Evolutionary conservation across 2,329 filamentous ascomycete genomes (phyloP).

Genomic region (Cladosporium cucumerinum): DNA sequence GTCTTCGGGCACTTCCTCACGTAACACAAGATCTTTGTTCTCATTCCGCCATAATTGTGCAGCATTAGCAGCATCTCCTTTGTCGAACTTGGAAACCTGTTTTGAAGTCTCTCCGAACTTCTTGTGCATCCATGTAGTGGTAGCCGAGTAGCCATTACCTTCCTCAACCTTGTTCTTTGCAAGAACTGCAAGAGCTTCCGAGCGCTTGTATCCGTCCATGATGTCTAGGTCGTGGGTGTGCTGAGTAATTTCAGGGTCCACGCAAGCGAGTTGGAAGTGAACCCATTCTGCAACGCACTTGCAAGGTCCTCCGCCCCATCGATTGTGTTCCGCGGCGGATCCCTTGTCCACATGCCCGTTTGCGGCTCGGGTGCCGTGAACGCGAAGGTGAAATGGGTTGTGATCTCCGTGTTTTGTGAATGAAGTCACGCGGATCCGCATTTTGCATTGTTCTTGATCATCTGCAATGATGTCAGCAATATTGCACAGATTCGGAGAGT

Average conservation of each 20-base stretch:
- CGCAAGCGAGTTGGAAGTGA: slow-evolving; percentile 17
- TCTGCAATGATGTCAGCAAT: not conserved
- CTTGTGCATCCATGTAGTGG: slow-evolving; percentile 23
- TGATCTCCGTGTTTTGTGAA: slow-evolving; percentile 24
- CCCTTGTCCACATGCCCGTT: not conserved
- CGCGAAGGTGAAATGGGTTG: not conserved
- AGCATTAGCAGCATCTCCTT: slow-evolving; percentile 25
- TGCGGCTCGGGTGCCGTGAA: not conserved
- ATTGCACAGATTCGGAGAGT: no score
- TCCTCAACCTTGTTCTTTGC: slow-evolving; percentile 25
- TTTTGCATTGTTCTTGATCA: slow-evolving; percentile 15
- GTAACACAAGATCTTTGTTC: slow-evolving; percentile 23
- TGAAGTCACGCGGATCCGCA: slow-evolving; percentile 22
- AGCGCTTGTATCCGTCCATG: slow-evolving; percentile 24
- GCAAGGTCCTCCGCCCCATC: slow-evolving; percentile 21
- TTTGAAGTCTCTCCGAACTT: slow-evolving; percentile 19
- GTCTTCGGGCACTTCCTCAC: slow-evolving; percentile 20
- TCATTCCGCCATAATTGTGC: slow-evolving; percentile 21
- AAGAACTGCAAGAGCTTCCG: slow-evolving; percentile 24
- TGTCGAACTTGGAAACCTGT: slow-evolving; percentile 21
- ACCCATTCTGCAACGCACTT: slow-evolving; percentile 27
- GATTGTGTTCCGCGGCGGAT: slow-evolving; percentile 11
- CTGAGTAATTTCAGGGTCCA: slow-evolving; percentile 8
- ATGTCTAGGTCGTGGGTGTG: slow-evolving; percentile 24
- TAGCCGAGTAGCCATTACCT: slow-evolving; percentile 22